A percentile compares a stretch with the other conserved stretches of the same genome.
These are phyloP conservation scores for Iris pallida DNA, from an alignment of 116 monocot species.

Conservation along the genomic window DNA sequence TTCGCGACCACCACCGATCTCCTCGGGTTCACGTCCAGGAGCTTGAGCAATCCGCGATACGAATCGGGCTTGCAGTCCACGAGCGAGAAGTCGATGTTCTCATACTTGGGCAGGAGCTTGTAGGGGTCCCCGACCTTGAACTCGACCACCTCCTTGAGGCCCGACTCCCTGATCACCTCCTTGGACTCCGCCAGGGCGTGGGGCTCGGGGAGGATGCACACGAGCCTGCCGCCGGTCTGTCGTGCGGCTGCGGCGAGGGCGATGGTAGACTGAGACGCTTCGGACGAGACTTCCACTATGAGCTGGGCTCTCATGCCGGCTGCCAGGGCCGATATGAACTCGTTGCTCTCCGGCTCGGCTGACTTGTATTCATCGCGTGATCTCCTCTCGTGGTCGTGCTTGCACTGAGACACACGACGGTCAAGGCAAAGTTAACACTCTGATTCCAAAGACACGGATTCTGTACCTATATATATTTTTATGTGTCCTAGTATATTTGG, in stretches of 20 bases:
- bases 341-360: constrained; percentile 18
- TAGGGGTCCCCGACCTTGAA: constrained; percentile 43
- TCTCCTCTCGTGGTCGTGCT: constrained; percentile 12
- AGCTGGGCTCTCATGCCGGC: constrained; percentile 38
- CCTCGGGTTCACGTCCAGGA: constrained; percentile 31
- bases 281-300: constrained; percentile 36
- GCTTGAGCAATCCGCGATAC: constrained; percentile 21
- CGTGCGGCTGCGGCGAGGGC: constrained; percentile 44
- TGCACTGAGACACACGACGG: constrained; percentile 6
- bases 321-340: constrained; percentile 44
- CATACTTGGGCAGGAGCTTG: constrained; percentile 36
- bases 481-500: no score
- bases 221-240: constrained; percentile 34
- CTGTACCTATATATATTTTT: no score
- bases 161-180: constrained; percentile 29
- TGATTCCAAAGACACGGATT: no score
- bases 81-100: constrained; percentile 43
- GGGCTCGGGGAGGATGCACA: constrained; percentile 35
- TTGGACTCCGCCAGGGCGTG: constrained; percentile 22
- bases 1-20: constrained; percentile 41
- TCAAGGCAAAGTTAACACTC: no score
- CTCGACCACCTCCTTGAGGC: constrained; percentile 39
- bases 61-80: constrained; percentile 34
- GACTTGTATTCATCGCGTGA: not conserved
- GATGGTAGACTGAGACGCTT: constrained; percentile 37